Evolutionary conservation across 163 green algal species (phyloP).

Genomic region (Volvox carteri): DNA sequence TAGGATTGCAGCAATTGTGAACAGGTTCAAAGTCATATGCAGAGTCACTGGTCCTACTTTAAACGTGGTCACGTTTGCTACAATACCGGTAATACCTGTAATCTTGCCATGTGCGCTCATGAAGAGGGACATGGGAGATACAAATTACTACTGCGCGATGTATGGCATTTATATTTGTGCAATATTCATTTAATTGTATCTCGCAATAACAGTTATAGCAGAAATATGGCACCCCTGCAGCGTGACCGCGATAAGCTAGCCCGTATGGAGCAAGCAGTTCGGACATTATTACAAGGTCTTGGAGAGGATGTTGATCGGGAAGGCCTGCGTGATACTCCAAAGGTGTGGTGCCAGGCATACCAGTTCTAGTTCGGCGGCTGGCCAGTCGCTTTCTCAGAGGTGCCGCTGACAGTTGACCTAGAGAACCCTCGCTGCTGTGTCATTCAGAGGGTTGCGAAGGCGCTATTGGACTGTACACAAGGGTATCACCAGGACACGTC

Average conservation of each 20-base stretch:
- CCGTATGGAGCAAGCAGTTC: conserved; percentile 66
- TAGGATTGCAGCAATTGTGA: too few relatives aligned
- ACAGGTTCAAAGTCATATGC: too few relatives aligned
- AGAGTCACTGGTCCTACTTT: too few relatives aligned
- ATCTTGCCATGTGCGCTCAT: neutral
- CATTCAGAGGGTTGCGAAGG: conserved; percentile 89
- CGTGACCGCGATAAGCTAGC: conserved; percentile 15
- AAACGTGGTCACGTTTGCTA: conserved; percentile 4
- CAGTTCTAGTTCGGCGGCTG: neutral
- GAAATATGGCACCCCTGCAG: conserved; percentile 4
- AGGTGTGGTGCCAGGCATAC: conserved; percentile 63
- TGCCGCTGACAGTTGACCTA: neutral
- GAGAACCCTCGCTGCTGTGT: neutral
- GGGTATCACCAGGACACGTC: conserved; percentile 72
- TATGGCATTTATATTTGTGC: too few relatives aligned
- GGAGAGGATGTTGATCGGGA: conserved; percentile 81
- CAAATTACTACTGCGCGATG: too few relatives aligned
- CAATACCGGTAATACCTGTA: conserved; percentile 7
- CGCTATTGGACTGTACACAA: conserved; percentile 80
- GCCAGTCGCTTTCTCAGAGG: neutral
- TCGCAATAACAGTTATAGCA: too few relatives aligned
- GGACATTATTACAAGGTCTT: conserved; percentile 72
- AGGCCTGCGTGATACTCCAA: conserved; percentile 83
- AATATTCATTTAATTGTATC: too few relatives aligned
- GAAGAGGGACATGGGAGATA: too few relatives aligned